These are phyloP conservation scores for Candida pseudoglaebosa DNA, from an alignment of 805 yeast species.

Conservation along the genomic window DNA sequence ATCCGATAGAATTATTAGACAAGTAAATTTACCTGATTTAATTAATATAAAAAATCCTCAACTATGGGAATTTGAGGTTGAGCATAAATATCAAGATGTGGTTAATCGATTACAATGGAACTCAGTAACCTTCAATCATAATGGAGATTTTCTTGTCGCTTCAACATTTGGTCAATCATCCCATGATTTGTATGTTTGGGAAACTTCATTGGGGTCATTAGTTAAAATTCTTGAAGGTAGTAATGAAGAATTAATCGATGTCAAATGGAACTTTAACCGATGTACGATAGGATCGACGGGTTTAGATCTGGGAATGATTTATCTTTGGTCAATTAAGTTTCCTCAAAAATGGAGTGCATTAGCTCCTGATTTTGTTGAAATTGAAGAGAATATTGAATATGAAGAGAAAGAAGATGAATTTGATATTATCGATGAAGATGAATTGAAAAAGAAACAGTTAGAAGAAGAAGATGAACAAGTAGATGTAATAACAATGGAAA, in stretches of 20 bases:
- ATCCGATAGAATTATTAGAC: conserved; percentile 74
- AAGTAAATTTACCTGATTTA: conserved; percentile 47
- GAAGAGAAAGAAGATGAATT: conserved; percentile 89
- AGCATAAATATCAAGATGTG: conserved; percentile 84
- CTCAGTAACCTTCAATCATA: conserved; percentile 66
- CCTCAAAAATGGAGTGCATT: conserved; percentile 96
- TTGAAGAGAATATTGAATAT: conserved; percentile 87
- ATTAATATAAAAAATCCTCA: conserved; percentile 24
- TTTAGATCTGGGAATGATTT: conserved; percentile 76
- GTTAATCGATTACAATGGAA: conserved; percentile 90
- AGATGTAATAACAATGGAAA: conserved; percentile 65
- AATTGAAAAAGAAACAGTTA: conserved; percentile 53
- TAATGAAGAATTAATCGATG: conserved; percentile 78
- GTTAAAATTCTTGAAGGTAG: conserved; percentile 89
- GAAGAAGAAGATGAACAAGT: conserved; percentile 60
- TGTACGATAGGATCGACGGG: conserved; percentile 83
- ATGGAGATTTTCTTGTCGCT: conserved; percentile 81
- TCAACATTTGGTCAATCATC: conserved; percentile 79
- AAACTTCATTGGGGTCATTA: conserved; percentile 80
- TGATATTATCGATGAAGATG: conserved; percentile 70
- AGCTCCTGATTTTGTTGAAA: conserved; percentile 94
- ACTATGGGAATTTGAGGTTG: conserved; percentile 57
- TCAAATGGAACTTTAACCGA: conserved; percentile 77
- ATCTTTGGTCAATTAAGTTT: conserved; percentile 74
- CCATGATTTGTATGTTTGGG: conserved; percentile 91